Percentiles rank a stretch among this genome's conserved stretches.
phyloP scores from a whole-genome alignment of 2,329 filamentous ascomycete species.

The Triangularia setosa region DNA sequence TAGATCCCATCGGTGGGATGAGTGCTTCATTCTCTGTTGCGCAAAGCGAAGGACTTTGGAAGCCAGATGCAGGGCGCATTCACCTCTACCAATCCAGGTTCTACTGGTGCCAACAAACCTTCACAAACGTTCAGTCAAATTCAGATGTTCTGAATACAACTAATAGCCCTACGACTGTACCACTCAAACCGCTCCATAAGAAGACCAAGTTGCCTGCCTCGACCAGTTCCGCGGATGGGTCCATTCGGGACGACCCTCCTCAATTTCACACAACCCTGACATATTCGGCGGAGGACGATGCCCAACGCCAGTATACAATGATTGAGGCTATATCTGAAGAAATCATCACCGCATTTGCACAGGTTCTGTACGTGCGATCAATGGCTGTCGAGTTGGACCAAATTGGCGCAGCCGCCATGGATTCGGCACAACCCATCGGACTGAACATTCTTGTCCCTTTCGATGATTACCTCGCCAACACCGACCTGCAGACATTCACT shows the following conservation, averaged over 20 bases:
- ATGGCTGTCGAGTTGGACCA: too few relatives aligned
- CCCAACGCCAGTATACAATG: neutral
- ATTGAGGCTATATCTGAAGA: neutral
- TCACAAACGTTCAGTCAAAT: conserved; percentile 10
- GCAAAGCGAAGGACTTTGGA: neutral
- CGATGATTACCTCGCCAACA: neutral
- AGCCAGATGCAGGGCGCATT: neutral
- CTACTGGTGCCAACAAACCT: conserved; percentile 12
- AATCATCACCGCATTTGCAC: too few relatives aligned
- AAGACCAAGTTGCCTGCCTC: neutral
- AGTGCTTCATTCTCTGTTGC: neutral
- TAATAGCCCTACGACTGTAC: neutral
- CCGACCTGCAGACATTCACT: neutral
- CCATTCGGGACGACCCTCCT: too few relatives aligned
- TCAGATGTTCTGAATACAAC: neutral
- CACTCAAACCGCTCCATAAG: neutral
- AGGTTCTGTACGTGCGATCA: too few relatives aligned
- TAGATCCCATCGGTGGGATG: neutral
- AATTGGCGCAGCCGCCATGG: too few relatives aligned
- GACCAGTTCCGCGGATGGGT: neutral
- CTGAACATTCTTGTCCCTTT: neutral
- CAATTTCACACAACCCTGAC: too few relatives aligned
- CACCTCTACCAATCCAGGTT: neutral
- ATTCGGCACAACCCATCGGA: too few relatives aligned
- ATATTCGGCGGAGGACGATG: too few relatives aligned